A percentile compares a stretch with the other conserved stretches of the same genome.
Conservation (phyloP, 306 rosid species). For the Quercus suber region DNA sequence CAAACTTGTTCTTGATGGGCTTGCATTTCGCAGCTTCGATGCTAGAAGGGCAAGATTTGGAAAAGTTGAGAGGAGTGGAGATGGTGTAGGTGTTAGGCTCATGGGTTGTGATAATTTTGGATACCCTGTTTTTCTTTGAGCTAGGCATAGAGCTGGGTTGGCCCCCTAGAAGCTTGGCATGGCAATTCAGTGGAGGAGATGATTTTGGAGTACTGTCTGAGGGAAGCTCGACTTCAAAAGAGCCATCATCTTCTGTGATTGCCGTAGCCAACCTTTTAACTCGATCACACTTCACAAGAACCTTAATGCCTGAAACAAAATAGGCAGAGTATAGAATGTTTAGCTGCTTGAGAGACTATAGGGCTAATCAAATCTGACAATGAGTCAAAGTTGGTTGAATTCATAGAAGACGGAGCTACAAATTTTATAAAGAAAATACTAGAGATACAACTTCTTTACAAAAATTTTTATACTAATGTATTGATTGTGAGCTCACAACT, state of each 20-base stretch:
- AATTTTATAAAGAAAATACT: too few species aligned
- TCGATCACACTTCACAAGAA: slow-evolving; percentile 60
- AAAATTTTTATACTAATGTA: too few species aligned
- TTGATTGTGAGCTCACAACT: too few species aligned
- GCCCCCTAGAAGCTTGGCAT: slow-evolving; percentile 65
- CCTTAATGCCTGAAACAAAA: slow-evolving; percentile 49
- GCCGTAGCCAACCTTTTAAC: slow-evolving; percentile 37
- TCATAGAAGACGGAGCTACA: too few species aligned
- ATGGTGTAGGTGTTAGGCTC: slow-evolving; percentile 41
- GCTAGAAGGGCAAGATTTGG: slow-evolving; percentile 48
- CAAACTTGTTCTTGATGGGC: slow-evolving; percentile 7
- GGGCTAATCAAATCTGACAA: too few species aligned
- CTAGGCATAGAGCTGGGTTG: slow-evolving; percentile 45
- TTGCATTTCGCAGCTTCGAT: slow-evolving; percentile 27
- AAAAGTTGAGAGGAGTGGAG: slow-evolving; percentile 57
- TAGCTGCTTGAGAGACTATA: too few species aligned
- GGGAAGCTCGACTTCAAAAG: slow-evolving; percentile 52
- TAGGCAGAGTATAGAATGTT: background rate
- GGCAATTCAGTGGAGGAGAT: slow-evolving; percentile 30
- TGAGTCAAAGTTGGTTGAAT: too few species aligned
- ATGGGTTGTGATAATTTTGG: slow-evolving; percentile 39
- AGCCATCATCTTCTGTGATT: slow-evolving; percentile 55
- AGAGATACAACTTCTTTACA: too few species aligned
- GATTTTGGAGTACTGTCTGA: slow-evolving; percentile 8
- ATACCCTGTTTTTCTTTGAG: slow-evolving; percentile 30